Base-by-base conservation (phyloP, 306 rosid species). In the Herpetospermum pedunculosum region DNA sequence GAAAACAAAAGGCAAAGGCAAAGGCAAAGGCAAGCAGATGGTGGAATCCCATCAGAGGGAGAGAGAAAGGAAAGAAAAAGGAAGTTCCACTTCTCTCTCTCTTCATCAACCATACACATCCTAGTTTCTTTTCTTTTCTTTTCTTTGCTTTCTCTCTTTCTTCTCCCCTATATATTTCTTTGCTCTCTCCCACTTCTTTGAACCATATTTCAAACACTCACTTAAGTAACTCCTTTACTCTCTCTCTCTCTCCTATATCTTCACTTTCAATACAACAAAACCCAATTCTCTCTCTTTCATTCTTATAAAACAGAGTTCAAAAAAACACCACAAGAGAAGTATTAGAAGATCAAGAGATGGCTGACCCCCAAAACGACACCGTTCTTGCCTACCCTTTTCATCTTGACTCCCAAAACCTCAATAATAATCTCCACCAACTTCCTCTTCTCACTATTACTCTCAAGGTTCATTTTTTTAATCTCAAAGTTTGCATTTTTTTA, bases 371-470 rank as follows among this genome's bases (percentile, higher is more conserved):
- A n/a, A 80, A 80, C 81, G 75, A 84, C 49, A 60, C 80, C 79
- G 91, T 80, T 75, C 79, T 79, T 67, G 65, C 89, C 70, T 75
- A 81, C 73, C 88, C 89, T 44, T 70, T 78, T 8, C 79, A 28
- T 68, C 59, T 83, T 78, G 81, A 83, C 71, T 80, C 89, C 30
- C 92, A 82, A 28, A 79, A 59, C 21, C 43, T 1, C 0, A 32
- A 19, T 19, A 62, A 62, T 35, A 34, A 85, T 67, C 62, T 86
- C 58, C 85, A 84, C 59, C 92, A 85, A 77, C 87, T 81, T 80
- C 52, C 85, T 75, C 77, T 88, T 84, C 78, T 74, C 76, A 96
- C 99, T 16, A 87, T 94, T 46, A 84, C 89, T 81, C 77, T 94
- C 29, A 94, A 94, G 99, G 99, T 89, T 4, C 8, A 15, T 48